These are phyloP conservation scores for Cryphonectria japonica DNA, from an alignment of 2,329 filamentous ascomycete genomes.

Conservation along the genomic window DNA sequence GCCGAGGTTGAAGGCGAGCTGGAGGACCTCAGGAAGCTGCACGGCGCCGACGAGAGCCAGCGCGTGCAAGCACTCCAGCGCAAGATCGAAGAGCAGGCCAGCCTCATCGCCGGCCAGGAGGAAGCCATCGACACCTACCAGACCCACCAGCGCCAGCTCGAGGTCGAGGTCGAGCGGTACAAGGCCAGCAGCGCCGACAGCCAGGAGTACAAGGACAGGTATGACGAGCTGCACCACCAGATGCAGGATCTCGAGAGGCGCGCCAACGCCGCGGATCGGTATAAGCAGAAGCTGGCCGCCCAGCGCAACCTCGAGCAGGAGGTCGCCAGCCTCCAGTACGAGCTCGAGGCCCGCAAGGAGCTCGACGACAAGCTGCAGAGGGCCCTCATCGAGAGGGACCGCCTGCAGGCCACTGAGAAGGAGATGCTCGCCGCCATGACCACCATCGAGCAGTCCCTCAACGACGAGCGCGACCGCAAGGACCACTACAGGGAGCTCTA, in stretches of 20 bases:
- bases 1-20: constrained; percentile 60
- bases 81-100: constrained; percentile 68
- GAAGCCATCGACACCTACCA: constrained; percentile 61
- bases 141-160: constrained; percentile 49
- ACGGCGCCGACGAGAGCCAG: constrained; percentile 56
- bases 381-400: constrained; percentile 36
- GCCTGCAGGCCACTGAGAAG: constrained; percentile 36
- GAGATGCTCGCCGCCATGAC: constrained; percentile 38
- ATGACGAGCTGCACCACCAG: constrained; percentile 61
- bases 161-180: constrained; percentile 53
- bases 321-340: constrained; percentile 58
- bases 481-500: constrained; percentile 36
- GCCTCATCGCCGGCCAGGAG: constrained; percentile 73
- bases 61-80: constrained; percentile 58
- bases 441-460: constrained; percentile 33
- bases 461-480: constrained; percentile 35
- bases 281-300: constrained; percentile 65
- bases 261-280: constrained; percentile 65
- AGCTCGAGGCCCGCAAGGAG: constrained; percentile 50
- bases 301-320: constrained; percentile 60
- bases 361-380: constrained; percentile 40
- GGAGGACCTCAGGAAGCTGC: constrained; percentile 51
- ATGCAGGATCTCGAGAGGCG: constrained; percentile 64
- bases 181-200: constrained; percentile 51
- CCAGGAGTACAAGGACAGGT: constrained; percentile 60